phyloP scores from a whole-genome alignment of 345 rosid genomes.

The Populus simonii region DNA sequence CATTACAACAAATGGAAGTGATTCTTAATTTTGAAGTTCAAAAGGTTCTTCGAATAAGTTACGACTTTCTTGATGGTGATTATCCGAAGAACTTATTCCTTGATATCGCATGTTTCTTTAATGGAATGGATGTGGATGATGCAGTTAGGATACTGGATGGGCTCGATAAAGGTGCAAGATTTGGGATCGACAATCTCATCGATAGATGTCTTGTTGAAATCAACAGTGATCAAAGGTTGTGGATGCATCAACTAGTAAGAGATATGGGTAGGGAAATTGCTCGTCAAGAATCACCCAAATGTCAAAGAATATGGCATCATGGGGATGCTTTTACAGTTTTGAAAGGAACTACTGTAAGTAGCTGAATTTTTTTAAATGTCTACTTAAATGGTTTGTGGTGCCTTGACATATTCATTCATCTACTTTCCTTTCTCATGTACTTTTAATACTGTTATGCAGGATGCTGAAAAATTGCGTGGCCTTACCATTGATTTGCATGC shows the following conservation, averaged over 20 bases:
- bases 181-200: background rate
- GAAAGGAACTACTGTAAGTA: background rate
- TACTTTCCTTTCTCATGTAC: background rate
- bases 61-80: background rate
- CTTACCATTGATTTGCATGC: no score
- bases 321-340: background rate
- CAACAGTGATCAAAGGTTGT: background rate
- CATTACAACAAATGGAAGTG: background rate
- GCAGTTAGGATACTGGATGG: background rate
- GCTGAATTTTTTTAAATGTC: no score
- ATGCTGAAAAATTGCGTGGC: no score
- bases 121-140: background rate
- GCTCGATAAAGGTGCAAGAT: background rate
- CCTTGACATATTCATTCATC: no score
- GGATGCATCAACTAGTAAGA: background rate
- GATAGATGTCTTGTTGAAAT: background rate
- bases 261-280: background rate
- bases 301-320: background rate
- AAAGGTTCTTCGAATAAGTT: background rate
- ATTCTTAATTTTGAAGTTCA: background rate
- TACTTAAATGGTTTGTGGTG: no score
- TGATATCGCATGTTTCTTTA: background rate
- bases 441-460: background rate
- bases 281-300: background rate
- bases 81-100: background rate